Percentiles rank a stretch among this genome's conserved stretches.
phyloP scores from a whole-genome alignment of 2,329 filamentous ascomycete genomes.

The Colletotrichum falcatum region DNA sequence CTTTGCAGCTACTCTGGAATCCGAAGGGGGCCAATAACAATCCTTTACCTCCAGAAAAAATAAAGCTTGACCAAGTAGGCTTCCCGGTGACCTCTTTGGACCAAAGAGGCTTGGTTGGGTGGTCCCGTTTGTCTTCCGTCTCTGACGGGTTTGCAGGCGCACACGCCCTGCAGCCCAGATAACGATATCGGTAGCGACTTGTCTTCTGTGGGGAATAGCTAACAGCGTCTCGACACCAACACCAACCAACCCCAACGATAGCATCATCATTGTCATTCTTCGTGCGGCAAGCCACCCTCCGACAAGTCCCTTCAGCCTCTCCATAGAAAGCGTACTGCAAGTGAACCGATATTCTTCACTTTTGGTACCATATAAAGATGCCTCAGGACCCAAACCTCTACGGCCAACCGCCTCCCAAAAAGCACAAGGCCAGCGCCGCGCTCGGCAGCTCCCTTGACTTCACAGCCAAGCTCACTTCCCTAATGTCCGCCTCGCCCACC shows the following conservation, averaged over 20 bases:
- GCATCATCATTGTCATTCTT: not conserved
- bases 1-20: not conserved
- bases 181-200: conserved; percentile 7
- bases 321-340: not conserved
- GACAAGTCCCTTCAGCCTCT: too few species aligned
- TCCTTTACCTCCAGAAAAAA: too few species aligned
- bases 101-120: not conserved
- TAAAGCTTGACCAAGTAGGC: not conserved
- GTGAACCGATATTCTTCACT: not conserved
- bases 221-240: not conserved
- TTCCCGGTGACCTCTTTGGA: not conserved
- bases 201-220: not conserved
- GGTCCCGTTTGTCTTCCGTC: not conserved
- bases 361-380: conserved; percentile 53
- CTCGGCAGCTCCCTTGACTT: conserved; percentile 84
- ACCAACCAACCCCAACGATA: not conserved
- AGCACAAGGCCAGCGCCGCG: conserved; percentile 75
- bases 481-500: conserved; percentile 68
- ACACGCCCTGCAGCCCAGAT: not conserved
- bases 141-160: not conserved
- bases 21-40: not conserved
- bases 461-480: conserved; percentile 85
- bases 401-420: conserved; percentile 78
- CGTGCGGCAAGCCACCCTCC: too few species aligned
- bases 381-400: conserved; percentile 79